These are phyloP conservation scores for Herpetospermum pedunculosum DNA, from an alignment of 306 rosid genomes.

Conservation along the genomic window DNA sequence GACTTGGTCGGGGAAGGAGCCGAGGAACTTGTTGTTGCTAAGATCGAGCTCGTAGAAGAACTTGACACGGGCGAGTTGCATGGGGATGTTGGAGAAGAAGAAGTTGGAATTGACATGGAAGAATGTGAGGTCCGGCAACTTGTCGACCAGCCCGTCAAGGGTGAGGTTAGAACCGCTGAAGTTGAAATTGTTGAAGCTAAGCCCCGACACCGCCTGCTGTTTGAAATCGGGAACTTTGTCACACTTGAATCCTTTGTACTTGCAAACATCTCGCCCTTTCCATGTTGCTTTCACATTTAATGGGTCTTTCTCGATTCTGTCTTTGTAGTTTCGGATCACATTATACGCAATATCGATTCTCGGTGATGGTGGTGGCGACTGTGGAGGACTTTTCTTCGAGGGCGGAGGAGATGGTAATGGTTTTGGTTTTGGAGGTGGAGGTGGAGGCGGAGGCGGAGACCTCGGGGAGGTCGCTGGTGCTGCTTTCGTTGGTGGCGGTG, in stretches of 20 bases:
- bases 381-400: slow-evolving; percentile 7
- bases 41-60: slow-evolving; percentile 65
- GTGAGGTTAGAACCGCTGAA: background rate
- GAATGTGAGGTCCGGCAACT: slow-evolving; percentile 29
- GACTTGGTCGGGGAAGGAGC: slow-evolving; percentile 29
- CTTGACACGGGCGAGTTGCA: fast-evolving
- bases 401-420: background rate
- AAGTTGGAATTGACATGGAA: slow-evolving; percentile 73
- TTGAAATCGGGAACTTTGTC: background rate
- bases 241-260: slow-evolving; percentile 18
- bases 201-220: slow-evolving; percentile 30
- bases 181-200: slow-evolving; percentile 30
- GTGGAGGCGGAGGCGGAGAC: background rate
- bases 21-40: slow-evolving; percentile 35
- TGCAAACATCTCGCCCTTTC: background rate
- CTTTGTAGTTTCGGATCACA: slow-evolving; percentile 18
- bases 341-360: slow-evolving; percentile 13
- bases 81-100: slow-evolving; percentile 25
- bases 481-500: background rate
- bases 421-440: background rate
- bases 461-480: background rate
- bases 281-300: background rate
- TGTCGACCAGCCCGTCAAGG: slow-evolving; percentile 11
- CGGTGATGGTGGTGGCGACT: slow-evolving; percentile 1
- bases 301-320: slow-evolving; percentile 5